These are phyloP conservation scores for Macaranga tanarius DNA, from an alignment of 441 rosid genomes.

Conservation along the genomic window DNA sequence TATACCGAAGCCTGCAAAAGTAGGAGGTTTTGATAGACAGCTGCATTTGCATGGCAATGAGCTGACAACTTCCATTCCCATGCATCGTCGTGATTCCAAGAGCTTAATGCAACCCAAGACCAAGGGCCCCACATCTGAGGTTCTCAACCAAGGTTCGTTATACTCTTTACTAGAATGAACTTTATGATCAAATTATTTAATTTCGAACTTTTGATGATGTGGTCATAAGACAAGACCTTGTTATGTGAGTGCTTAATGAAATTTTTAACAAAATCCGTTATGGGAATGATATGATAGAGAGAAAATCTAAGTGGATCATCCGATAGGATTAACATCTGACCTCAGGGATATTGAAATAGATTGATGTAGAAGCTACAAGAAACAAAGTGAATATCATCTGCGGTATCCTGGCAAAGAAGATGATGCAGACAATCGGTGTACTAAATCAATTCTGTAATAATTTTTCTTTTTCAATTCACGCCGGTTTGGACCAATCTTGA, in stretches of 20 bases:
- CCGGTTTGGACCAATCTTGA: background rate
- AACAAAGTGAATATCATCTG: no score
- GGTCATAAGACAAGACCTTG: background rate
- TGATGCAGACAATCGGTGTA: background rate
- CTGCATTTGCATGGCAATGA: conserved; percentile 33
- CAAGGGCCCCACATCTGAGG: conserved; percentile 36
- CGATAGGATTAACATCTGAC: no score
- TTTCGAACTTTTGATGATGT: conserved; percentile 5
- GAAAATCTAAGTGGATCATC: no score
- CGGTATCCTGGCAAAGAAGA: no score
- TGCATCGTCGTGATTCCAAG: conserved; percentile 35
- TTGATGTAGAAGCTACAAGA: no score
- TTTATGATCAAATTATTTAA: background rate
- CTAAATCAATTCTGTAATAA: background rate
- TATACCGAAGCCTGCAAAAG: conserved; percentile 39
- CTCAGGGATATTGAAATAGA: no score
- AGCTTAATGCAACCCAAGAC: conserved; percentile 43
- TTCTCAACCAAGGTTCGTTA: conserved; percentile 54
- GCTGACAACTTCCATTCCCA: conserved; percentile 34
- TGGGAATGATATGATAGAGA: no score
- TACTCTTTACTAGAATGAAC: background rate
- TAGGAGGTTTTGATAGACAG: conserved; percentile 43
- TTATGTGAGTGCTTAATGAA: background rate
- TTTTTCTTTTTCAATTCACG: background rate
- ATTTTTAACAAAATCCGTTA: background rate